Conservation (phyloP, 2,329 filamentous ascomycete species). For the Diaporthe citrichinensis region DNA sequence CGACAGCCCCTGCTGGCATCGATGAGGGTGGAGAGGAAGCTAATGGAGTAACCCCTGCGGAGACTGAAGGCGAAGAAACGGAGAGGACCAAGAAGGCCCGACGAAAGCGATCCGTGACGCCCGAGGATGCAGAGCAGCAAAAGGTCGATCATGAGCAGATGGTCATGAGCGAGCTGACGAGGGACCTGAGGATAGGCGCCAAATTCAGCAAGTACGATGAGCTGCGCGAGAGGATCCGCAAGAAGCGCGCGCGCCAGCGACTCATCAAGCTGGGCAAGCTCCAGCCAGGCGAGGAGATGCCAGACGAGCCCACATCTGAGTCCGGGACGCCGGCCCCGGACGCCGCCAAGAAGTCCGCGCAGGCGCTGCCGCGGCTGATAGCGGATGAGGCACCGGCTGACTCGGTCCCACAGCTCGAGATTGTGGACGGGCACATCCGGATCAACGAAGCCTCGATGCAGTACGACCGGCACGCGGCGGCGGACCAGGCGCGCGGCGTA, state of each 20-base stretch:
- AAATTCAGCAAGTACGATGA: slow-evolving; percentile 82
- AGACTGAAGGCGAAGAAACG: slow-evolving; percentile 45
- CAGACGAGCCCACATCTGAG: slow-evolving; percentile 37
- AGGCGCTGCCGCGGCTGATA: slow-evolving; percentile 49
- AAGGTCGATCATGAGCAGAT: slow-evolving; percentile 76
- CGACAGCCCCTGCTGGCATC: neutral
- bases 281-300: slow-evolving; percentile 33
- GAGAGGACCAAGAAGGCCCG: slow-evolving; percentile 45
- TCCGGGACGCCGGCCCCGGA: slow-evolving; percentile 39
- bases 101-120: slow-evolving; percentile 66
- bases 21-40: slow-evolving; percentile 9
- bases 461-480: slow-evolving; percentile 77
- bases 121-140: slow-evolving; percentile 73
- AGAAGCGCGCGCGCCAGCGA: slow-evolving; percentile 48
- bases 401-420: slow-evolving; percentile 65
- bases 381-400: slow-evolving; percentile 14
- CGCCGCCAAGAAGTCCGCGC: slow-evolving; percentile 45
- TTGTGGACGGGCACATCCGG: slow-evolving; percentile 81
- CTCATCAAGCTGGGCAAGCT: slow-evolving; percentile 40
- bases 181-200: slow-evolving; percentile 75
- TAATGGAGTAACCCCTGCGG: slow-evolving; percentile 39
- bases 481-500: slow-evolving; percentile 64
- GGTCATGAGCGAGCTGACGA: slow-evolving; percentile 81
- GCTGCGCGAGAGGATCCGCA: slow-evolving; percentile 76
- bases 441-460: slow-evolving; percentile 77